Evolutionary conservation across 164 flowering plant species (phyloP).

Genomic region (Brasenia schreberi): DNA sequence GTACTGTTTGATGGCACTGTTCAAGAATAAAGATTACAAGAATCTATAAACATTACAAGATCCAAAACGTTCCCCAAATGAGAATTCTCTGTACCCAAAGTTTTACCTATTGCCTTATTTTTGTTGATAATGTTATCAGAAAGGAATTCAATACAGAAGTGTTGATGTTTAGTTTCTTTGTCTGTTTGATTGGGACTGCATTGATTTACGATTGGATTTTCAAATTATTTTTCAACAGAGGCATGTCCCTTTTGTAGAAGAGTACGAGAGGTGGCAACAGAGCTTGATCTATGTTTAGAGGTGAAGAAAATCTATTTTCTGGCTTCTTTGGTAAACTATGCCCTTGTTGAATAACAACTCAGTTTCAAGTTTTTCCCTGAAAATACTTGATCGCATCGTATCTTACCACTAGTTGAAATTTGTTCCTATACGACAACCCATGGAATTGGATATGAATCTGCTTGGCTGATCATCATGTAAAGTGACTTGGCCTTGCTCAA

Average conservation of each 20-base stretch:
- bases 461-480: too few species aligned
- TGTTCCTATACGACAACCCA: too few species aligned
- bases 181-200: constrained; percentile 3
- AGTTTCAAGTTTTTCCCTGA: neutral
- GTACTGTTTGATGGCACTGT: too few species aligned
- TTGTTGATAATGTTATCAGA: neutral
- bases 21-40: too few species aligned
- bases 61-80: too few species aligned
- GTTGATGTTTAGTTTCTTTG: neutral
- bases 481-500: too few species aligned
- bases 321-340: neutral
- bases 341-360: neutral
- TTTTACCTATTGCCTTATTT: too few species aligned
- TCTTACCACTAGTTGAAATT: neutral
- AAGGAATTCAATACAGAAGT: neutral
- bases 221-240: constrained; percentile 41
- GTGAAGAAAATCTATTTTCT: constrained; percentile 16
- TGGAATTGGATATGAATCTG: too few species aligned
- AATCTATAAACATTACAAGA: too few species aligned
- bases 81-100: too few species aligned
- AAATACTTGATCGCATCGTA: neutral
- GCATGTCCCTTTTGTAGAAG: constrained; percentile 89
- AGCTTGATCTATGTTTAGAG: constrained; percentile 71
- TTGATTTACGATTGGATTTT: constrained; percentile 6
- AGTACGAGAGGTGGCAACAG: constrained; percentile 73